Evolutionary conservation across 305 asterid species (phyloP), one percentile per base, ranked within the genome.

Genomic region (Plantago lanceolata): DNA sequence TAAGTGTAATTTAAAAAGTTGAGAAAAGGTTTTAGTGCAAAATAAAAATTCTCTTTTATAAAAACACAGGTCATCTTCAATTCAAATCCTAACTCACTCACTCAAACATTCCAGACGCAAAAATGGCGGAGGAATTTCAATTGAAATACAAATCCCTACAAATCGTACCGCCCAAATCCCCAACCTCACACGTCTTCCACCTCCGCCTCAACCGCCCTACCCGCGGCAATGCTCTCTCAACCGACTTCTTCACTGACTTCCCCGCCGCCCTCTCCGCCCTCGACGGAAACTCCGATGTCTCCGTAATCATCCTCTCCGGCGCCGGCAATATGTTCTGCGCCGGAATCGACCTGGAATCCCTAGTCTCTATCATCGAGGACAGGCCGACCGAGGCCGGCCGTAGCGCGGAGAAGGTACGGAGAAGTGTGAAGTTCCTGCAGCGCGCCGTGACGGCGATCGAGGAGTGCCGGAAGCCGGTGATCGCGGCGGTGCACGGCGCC

Each of bases 401-500:
- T 56, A 19, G 69, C 16, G 75, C 70, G 9, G 96, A 89, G 81
- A 81, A 65, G 75, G 68, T 93, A 67, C 88, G 89, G 59, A 80
- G 85, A 14, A 75, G 68, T 19, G 82, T 93, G 9, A 85, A 82
- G 87, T 63, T 67, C 49, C 13, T 84, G 63, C 99, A 93, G 59
- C 82, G 76, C 1, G 85, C 95, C 17, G 61, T 81, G 26, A 78
- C 92, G 56, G 89, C 95, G 63, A 72, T 89, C 35, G 97, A 92
- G 80, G 81, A 79, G 75, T 87, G 94, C 71, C 76, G 96, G 75
- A 93, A 93, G 81, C 99, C 96, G 3, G 97, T 93, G 14, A 76
- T 93, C 2, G 94, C 89, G 0, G 79, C 84, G 14, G 73, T 93
- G 5, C 96, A 89, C 37, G 97, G 99, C 1, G 97, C 82, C 13